phyloP scores from a whole-genome alignment of 23 red algal genomes.

The Gracilariopsis chorda region DNA sequence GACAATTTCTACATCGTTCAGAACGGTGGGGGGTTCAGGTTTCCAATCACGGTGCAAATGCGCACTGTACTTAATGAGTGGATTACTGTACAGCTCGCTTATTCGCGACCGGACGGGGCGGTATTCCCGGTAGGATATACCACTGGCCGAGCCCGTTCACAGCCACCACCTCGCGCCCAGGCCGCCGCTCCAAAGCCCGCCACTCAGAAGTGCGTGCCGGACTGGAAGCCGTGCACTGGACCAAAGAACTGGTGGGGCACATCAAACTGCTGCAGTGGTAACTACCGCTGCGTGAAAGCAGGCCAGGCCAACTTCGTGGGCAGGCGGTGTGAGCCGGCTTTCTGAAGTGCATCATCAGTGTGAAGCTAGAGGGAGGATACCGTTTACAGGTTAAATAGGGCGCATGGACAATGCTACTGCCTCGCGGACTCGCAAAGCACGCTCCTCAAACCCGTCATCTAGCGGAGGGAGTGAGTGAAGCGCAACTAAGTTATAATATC shows the following conservation, averaged over 20 bases:
- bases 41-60: not conserved
- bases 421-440: no score
- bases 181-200: not conserved
- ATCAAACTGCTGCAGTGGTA: not conserved
- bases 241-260: conserved; percentile 9
- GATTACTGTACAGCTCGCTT: not conserved
- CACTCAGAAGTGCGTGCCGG: not conserved
- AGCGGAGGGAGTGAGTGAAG: not conserved
- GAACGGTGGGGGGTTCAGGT: not conserved
- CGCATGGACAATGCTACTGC: no score
- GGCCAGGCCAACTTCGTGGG: not conserved
- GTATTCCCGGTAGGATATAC: not conserved
- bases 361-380: no score
- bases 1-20: conserved; percentile 54
- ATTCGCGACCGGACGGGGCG: not conserved
- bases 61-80: not conserved
- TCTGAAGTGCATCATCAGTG: no score
- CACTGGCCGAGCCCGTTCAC: not conserved
- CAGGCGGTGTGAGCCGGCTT: not conserved
- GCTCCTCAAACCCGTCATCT: no score
- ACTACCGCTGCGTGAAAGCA: not conserved
- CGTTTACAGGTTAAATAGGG: no score
- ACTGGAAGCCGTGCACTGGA: conserved; percentile 11
- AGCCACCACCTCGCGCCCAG: not conserved
- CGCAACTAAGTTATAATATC: not conserved